These are phyloP conservation scores for Colletotrichum caudatum DNA, from an alignment of 2,329 filamentous ascomycete genomes.

Conservation along the genomic window DNA sequence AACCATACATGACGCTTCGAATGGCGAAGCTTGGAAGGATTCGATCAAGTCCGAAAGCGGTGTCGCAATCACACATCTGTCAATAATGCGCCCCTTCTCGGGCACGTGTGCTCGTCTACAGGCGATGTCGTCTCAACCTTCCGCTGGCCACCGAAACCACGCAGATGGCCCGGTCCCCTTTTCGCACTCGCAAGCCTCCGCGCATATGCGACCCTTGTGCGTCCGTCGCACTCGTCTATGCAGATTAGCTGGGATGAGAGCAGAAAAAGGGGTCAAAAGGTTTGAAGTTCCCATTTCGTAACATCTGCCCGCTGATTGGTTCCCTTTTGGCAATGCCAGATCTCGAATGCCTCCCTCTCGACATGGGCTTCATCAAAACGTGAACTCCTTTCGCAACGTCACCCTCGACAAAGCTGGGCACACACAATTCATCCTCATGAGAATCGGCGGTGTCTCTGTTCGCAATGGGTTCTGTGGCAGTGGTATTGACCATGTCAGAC, in stretches of 20 bases:
- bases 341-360: neutral
- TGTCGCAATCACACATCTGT: neutral
- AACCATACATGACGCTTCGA: neutral
- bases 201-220: neutral
- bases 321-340: neutral
- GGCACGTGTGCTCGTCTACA: neutral
- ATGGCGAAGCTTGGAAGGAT: neutral
- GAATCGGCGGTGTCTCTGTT: neutral
- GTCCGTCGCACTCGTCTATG: slow-evolving; percentile 14
- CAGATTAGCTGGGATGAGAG: neutral
- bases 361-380: neutral
- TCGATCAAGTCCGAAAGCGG: neutral
- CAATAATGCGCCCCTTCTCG: too few species aligned
- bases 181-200: slow-evolving; percentile 17
- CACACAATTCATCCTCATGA: neutral
- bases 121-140: neutral
- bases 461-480: slow-evolving; percentile 1
- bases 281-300: neutral
- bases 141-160: neutral
- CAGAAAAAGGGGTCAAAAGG: neutral
- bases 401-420: neutral
- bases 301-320: neutral
- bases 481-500: slow-evolving; percentile 3
- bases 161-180: slow-evolving; percentile 2
- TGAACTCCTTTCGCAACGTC: neutral